Base-by-base conservation (phyloP, 106 monocot genomes). In the Vanilla planifolia region DNA sequence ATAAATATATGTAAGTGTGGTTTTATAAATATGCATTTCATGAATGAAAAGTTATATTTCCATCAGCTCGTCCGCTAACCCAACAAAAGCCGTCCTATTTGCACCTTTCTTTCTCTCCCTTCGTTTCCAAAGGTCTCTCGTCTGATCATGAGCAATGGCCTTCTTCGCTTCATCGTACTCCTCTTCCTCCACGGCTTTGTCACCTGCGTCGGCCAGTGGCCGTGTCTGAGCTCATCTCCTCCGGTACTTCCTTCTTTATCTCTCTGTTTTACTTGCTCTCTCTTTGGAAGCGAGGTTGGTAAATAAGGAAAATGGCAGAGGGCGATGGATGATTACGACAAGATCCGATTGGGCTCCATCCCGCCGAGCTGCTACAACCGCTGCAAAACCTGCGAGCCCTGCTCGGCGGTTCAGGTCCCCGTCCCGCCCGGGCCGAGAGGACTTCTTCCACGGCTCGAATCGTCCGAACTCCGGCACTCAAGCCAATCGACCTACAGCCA, bases 321-420 rank as follows among this genome's bases (percentile, higher is more conserved):
- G 50, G 50, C 21, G 29, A 61, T 19, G 45, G n/a, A 17, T 16
- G n/a, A 72, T 81, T 81, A 81, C 40, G 89, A 85, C 1, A 86
- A 86, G 61, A 64, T 76, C 20, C 30, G 89, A 51, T 40, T 95
- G 61, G 94, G 94, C 0, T 89, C 94, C 26, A 86, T 67, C 15
- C 94, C 89, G 33, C 89, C 94, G 6, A 95, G 83, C 71, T 95
- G 94, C 73, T 83, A 76, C 67, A 86, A 78, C 80, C 75, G 86
- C 48, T 95, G 94, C 78, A 73, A 74, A 26, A 55, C 33, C 17
- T 95, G 94, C 78, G 76, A 72, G 66, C 94, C 94, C 0, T 95
- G 94, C 80, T 61, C 60, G 39, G 85, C 94, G 14, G 83, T 95
- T 13, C 85, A 95, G 52, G 89, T 89, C 30, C 94, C 85, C 10